Conservation (phyloP, 2,329 filamentous ascomycete species). For the Sarocladium brachiariae region DNA sequence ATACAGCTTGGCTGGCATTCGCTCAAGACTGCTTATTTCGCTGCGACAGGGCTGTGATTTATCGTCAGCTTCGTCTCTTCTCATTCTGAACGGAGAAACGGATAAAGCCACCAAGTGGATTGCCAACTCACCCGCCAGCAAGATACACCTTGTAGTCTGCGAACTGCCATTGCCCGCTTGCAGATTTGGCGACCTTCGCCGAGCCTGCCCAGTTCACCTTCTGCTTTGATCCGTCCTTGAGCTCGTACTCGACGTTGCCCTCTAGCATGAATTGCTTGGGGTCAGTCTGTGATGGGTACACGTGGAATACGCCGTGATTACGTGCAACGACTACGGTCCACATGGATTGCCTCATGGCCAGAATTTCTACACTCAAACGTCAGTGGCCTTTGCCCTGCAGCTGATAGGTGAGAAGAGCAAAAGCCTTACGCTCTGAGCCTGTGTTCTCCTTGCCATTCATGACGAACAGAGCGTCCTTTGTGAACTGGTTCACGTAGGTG, state of each 20-base stretch:
- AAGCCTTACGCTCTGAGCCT: conserved; percentile 19
- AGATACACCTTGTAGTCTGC: conserved; percentile 48
- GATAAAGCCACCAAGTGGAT: not conserved
- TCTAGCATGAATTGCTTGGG: conserved; percentile 26
- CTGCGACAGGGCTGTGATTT: too few species aligned
- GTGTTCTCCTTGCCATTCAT: conserved; percentile 20
- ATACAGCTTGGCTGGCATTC: too few species aligned
- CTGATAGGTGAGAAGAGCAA: not conserved
- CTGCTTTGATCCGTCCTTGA: conserved; percentile 20
- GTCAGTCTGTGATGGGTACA: conserved; percentile 22
- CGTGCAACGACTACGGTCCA: conserved; percentile 22
- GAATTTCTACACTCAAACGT: conserved; percentile 21
- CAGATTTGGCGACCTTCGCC: conserved; percentile 40
- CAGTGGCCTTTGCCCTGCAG: not conserved
- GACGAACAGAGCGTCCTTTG: conserved; percentile 23
- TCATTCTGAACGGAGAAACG: not conserved
- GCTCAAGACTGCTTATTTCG: too few species aligned
- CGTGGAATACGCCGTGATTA: conserved; percentile 21
- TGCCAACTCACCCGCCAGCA: conserved; percentile 1
- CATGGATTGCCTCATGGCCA: conserved; percentile 21
- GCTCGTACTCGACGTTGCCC: conserved; percentile 21
- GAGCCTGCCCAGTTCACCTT: conserved; percentile 47
- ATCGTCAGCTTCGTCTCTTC: not conserved
- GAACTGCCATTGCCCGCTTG: conserved; percentile 45
- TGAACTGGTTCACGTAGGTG: conserved; percentile 21